A percentile compares a stretch with the other conserved stretches of the same genome.
phyloP scores from a whole-genome alignment of 139 green algal species.

The Astrephomene gubernaculifera region DNA sequence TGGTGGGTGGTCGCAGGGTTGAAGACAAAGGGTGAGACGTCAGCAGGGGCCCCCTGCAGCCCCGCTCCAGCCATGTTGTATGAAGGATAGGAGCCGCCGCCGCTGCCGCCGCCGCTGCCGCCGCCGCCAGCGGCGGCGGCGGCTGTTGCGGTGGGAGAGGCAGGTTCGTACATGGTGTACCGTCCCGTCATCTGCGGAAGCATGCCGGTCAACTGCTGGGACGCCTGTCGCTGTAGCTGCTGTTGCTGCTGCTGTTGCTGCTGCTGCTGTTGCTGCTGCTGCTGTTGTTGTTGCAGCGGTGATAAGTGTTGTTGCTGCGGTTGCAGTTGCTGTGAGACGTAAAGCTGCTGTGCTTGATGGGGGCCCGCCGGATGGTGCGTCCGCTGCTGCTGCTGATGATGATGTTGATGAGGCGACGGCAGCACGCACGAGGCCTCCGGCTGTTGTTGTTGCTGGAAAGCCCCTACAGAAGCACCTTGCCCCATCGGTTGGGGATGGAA shows the following conservation, averaged over 20 bases:
- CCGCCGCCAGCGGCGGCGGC: too few species aligned
- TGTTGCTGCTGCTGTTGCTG: not conserved
- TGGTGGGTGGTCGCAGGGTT: too few species aligned
- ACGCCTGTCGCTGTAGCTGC: not conserved
- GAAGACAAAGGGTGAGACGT: not conserved
- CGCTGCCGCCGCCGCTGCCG: not conserved
- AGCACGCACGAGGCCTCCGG: too few species aligned
- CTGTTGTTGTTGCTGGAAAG: too few species aligned
- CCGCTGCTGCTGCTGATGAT: too few species aligned
- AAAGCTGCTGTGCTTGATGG: not conserved
- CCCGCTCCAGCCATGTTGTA: not conserved
- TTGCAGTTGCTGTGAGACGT: not conserved
- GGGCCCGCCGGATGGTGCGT: too few species aligned
- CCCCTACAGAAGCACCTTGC: too few species aligned
- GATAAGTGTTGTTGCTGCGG: not conserved
- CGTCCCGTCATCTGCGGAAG: not conserved
- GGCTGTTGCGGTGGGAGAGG: too few species aligned
- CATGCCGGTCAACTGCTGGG: not conserved
- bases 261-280: not conserved
- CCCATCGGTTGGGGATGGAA: too few species aligned
- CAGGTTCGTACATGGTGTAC: not conserved
- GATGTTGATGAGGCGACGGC: too few species aligned
- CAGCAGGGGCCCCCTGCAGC: not conserved
- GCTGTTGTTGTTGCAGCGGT: not conserved
- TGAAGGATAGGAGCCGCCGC: not conserved